Evolutionary conservation across 768 basidiomycete species (phyloP).

Genomic region (Mycena metata): DNA sequence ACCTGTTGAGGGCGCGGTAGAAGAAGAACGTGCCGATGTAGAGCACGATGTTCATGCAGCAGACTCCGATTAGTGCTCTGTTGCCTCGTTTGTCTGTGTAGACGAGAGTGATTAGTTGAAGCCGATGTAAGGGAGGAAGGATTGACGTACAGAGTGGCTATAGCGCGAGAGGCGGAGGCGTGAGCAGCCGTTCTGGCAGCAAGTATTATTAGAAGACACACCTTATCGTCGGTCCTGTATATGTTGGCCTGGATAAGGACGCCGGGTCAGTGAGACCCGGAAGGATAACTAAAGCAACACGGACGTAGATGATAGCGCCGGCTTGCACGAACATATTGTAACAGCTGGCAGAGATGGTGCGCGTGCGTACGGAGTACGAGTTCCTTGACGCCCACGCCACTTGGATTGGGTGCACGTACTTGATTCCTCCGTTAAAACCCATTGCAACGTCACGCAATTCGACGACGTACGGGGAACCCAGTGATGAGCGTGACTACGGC

Average conservation of each 20-base stretch:
- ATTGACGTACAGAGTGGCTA: conserved; percentile 52
- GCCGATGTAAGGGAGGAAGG: background rate
- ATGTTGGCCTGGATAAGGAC: conserved; percentile 61
- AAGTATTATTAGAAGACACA: conserved; percentile 30
- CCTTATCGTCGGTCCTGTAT: conserved; percentile 66
- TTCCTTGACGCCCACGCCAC: conserved; percentile 74
- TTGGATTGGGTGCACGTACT: conserved; percentile 60
- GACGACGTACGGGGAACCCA: conserved; percentile 61
- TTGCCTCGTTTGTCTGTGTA: conserved; percentile 77
- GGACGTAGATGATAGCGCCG: conserved; percentile 62
- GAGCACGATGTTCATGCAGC: conserved; percentile 64
- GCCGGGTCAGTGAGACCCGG: conserved; percentile 14
- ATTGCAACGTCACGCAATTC: conserved; percentile 35
- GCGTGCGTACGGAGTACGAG: conserved; percentile 69
- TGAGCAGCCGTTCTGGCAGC: conserved; percentile 16
- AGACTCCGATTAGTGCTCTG: conserved; percentile 66
- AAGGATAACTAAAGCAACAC: conserved; percentile 31
- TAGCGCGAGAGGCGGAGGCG: background rate
- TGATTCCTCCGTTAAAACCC: background rate
- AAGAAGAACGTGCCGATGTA: conserved; percentile 67
- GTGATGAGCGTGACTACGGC: conserved; percentile 66
- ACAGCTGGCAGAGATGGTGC: conserved; percentile 60
- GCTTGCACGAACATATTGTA: conserved; percentile 80
- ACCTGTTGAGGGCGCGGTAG: conserved; percentile 65
- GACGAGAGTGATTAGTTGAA: background rate